Evolutionary conservation across 108 stramenopile genomes (phyloP), one percentile per base, ranked within the genome.

Genomic region (Cyclotella cryptica): DNA sequence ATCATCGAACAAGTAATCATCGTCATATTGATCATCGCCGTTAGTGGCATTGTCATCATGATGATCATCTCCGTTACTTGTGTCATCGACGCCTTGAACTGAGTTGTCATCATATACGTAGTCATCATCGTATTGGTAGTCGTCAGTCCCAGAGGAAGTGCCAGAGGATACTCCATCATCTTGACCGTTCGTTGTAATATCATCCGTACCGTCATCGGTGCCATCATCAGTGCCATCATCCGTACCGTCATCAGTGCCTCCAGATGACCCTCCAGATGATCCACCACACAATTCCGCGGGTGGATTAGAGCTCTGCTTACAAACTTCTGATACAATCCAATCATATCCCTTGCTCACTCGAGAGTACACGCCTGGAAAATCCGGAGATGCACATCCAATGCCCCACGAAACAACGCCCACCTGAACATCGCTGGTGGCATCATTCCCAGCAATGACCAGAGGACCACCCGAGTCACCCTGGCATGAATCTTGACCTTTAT

Each of bases 351-450:
- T 14, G n/a, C 61, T 66, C n/a, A 79, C 55, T 18, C 77, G 77
- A n/a, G 73, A 54, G 39, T 86, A 86, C 3, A 86, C 80, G 0
- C 82, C 82, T 0, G 81, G 81, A 47, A 83, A 76, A 35, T 83
- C 58, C 1, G 68, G 58, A 15, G 26, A 44, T n/a, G 73, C 81
- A 69, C 81, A 83, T 39, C 82, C 79, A 9, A 80, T 43, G 27
- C 85, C 85, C 80, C 80, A 86, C 22, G 70, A 73, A 1, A 86
- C 85, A 22, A 83, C 59, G 22, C 85, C 85, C 45, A 86, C 69
- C 35, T 79, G 75, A 13, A 71, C 44, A 40, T 80, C 78, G 46
- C 69, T 67, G 44, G 27, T 41, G 18, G 44, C 73, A 57, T 66
- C 66, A 30, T 44, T 51, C 8, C 54, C 69, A 9, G 24, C 12